Evolutionary conservation across 2,329 filamentous ascomycete genomes (phyloP), one percentile per base, ranked within the genome.

Genomic region (Beauveria caledonica): DNA sequence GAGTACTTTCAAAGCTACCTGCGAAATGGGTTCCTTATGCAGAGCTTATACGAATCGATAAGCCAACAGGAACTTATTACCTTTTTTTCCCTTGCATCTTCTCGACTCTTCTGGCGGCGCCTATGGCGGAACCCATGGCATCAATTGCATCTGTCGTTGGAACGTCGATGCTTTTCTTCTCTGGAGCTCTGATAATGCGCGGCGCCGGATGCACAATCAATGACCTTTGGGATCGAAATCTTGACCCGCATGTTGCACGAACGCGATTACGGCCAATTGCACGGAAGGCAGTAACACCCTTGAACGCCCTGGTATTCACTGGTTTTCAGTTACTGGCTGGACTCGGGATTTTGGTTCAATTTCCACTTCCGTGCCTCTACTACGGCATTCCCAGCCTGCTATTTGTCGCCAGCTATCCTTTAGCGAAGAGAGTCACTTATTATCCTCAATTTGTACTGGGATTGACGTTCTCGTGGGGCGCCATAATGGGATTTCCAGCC

Each of bases 121-220:
- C 88, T 0, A 80, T 92, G 68, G 78, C 83, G 2, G 71, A 73
- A 1, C 87, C 88, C 0, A 80, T 86, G 66, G 75, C 85, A 2
- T 70, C 83, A 1, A 84, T 88, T 0, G 70, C 77, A 5, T 77
- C 86, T 13, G 84, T 90, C 19, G 65, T 88, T 33, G 80, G 84
- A 53, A 91, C 87, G 0, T 81, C 82, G 1, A 69, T 82, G 2
- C 81, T 94, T 52, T 94, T 95, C 75, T 83, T 88, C 67, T 79
- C 84, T 2, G 91, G 90, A 55, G 88, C 90, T 3, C 71, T 95
- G 49, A 82, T 96, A 65, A 94, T 96, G 89, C 88, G 92, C 63
- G 89, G 92, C 53, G 90, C 90, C 21, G 90, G 90, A 56, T 96
- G 92, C 73, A 88, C 88, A 19, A 91, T 95, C 75, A 96, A 96